These are phyloP conservation scores for Pythium monospermum DNA, from an alignment of 352 stramenopile species.

Conservation along the genomic window DNA sequence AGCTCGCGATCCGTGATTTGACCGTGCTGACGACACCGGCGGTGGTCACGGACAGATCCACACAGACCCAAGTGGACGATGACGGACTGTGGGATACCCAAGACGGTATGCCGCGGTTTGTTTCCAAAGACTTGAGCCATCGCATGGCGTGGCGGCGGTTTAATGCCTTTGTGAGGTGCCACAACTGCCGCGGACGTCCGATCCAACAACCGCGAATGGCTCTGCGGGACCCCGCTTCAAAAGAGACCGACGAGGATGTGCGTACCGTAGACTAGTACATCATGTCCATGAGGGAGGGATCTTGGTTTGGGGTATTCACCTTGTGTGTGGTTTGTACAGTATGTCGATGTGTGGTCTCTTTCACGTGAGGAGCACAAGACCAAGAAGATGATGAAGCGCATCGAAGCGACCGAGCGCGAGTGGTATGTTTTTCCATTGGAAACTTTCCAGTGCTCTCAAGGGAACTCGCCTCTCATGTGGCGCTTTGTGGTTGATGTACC, in stretches of 20 bases:
- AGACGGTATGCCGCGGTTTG: conserved; percentile 56
- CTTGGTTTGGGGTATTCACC: background rate
- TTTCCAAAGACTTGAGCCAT: conserved; percentile 41
- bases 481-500: background rate
- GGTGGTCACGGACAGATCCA: conserved; percentile 17
- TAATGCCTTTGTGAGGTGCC: conserved; percentile 62
- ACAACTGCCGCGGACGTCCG: conserved; percentile 56
- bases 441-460: no score
- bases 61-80: conserved; percentile 64
- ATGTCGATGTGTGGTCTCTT: conserved; percentile 60
- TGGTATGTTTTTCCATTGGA: conserved; percentile 24
- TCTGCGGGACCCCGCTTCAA: conserved; percentile 1
- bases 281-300: no score
- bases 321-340: conserved; percentile 25
- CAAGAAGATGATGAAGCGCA: conserved; percentile 36
- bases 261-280: no score
- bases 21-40: conserved; percentile 24
- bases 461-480: background rate
- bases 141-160: conserved; percentile 64
- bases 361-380: conserved; percentile 36
- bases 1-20: conserved; percentile 38
- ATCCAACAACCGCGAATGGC: conserved; percentile 16
- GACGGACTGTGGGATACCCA: conserved; percentile 69
- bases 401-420: conserved; percentile 41
- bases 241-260: conserved; percentile 26